A percentile compares a stretch with the other conserved stretches of the same genome.
These are phyloP conservation scores for Leccinum subspadiceum DNA, from an alignment of 1,284 basidiomycete species.

Conservation along the genomic window DNA sequence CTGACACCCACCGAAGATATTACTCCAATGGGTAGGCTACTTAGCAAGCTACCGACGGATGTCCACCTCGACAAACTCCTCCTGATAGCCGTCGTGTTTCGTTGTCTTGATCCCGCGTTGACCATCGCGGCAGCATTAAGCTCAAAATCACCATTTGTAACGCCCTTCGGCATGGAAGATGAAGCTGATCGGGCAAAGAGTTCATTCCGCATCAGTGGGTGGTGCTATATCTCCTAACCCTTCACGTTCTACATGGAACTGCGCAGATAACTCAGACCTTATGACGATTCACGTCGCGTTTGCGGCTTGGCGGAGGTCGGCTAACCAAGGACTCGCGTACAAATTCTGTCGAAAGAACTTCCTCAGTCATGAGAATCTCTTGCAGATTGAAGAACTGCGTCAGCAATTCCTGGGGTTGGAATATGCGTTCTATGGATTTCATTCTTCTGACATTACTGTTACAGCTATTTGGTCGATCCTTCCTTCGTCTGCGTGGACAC, in stretches of 20 bases:
- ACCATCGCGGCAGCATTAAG: slow-evolving; percentile 94
- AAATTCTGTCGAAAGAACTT: slow-evolving; percentile 85
- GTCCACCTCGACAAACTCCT: slow-evolving; percentile 97
- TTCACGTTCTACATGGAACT: not conserved
- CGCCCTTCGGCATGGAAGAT: slow-evolving; percentile 85
- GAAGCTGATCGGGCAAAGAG: slow-evolving; percentile 86
- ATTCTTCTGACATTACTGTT: slow-evolving; percentile 9
- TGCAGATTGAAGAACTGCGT: slow-evolving; percentile 95
- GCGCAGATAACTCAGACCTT: slow-evolving; percentile 90
- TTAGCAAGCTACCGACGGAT: slow-evolving; percentile 93
- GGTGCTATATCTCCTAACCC: not conserved
- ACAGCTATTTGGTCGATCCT: slow-evolving; percentile 82
- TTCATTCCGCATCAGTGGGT: slow-evolving; percentile 74
- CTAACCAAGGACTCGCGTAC: slow-evolving; percentile 58
- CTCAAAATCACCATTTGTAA: slow-evolving; percentile 90
- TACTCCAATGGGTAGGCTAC: slow-evolving; percentile 88
- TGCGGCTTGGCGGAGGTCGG: slow-evolving; percentile 80
- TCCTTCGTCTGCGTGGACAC: slow-evolving; percentile 77
- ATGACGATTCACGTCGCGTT: slow-evolving; percentile 92
- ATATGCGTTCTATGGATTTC: not conserved
- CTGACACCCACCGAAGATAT: slow-evolving; percentile 88
- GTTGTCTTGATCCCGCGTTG: slow-evolving; percentile 91
- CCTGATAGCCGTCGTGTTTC: slow-evolving; percentile 82
- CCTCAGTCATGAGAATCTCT: slow-evolving; percentile 88
- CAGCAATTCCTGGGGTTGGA: slow-evolving; percentile 85